A percentile compares a stretch with the other conserved stretches of the same genome.
Conservation (phyloP, 108 stramenopile species). For the Pseudonitzschia multiseries region DNA sequence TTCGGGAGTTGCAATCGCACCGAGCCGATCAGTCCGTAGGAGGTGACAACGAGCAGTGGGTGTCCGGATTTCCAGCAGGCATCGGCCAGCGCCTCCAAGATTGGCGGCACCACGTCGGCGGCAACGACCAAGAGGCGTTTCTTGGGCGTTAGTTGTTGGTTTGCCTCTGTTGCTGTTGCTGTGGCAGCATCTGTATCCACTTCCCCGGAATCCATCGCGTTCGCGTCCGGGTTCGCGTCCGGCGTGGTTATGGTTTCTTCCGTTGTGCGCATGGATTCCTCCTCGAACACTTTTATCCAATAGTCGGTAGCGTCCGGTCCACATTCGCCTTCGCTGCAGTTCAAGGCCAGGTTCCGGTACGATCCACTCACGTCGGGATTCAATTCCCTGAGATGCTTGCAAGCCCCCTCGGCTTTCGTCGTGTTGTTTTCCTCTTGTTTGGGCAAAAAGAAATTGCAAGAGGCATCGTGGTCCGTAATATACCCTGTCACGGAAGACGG, state of each 20-base stretch:
- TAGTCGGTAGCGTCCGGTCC: conserved; percentile 1
- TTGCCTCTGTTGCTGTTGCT: neutral
- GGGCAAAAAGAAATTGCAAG: conserved; percentile 78
- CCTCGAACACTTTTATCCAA: conserved; percentile 16
- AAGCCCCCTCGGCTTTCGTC: conserved; percentile 43
- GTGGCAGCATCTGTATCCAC: neutral
- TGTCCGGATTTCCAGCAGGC: conserved; percentile 46
- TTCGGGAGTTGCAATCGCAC: conserved; percentile 79
- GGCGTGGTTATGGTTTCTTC: neutral
- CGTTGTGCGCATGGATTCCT: neutral
- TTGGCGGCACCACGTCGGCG: conserved; percentile 61
- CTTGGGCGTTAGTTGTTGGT: neutral
- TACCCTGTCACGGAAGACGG: conserved; percentile 5
- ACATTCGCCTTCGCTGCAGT: neutral
- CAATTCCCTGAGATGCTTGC: conserved; percentile 58
- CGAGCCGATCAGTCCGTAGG: conserved; percentile 89
- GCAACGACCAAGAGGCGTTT: conserved; percentile 80
- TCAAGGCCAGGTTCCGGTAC: conserved; percentile 31
- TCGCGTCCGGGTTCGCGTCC: too few species aligned
- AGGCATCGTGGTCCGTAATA: conserved; percentile 17
- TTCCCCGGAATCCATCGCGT: neutral
- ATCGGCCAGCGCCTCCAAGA: conserved; percentile 57
- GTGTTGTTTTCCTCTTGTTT: conserved; percentile 2
- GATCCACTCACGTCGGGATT: conserved; percentile 82
- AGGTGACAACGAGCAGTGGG: conserved; percentile 77